phyloP scores from a whole-genome alignment of 257 asterid genomes.

The Petrea volubilis region DNA sequence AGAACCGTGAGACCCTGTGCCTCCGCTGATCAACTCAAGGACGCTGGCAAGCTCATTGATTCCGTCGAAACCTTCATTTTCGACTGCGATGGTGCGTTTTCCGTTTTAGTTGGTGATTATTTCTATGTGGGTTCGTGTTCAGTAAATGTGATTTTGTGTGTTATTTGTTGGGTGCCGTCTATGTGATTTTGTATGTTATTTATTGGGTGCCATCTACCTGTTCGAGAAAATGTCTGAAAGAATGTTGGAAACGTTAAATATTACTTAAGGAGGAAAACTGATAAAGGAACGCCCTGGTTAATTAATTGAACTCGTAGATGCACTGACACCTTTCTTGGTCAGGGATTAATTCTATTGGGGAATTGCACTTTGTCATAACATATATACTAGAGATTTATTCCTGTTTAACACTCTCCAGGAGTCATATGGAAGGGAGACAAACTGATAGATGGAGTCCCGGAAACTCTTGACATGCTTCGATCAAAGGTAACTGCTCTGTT shows the following conservation, averaged over 20 bases:
- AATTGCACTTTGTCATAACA: neutral
- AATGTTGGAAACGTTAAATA: neutral
- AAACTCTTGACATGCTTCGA: conserved; percentile 94
- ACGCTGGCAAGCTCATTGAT: conserved; percentile 83
- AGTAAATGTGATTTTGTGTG: neutral
- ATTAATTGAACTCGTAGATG: conserved; percentile 1
- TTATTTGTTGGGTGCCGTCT: neutral
- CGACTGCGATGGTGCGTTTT: conserved; percentile 83
- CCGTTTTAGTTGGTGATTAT: neutral
- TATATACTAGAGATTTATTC: neutral
- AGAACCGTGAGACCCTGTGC: conserved; percentile 45
- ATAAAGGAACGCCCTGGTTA: too few species aligned
- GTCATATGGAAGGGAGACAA: conserved; percentile 99
- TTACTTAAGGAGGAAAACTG: too few species aligned
- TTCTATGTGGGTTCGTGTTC: neutral
- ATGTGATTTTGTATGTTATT: neutral
- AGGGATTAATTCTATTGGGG: neutral
- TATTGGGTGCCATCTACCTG: neutral
- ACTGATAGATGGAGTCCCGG: conserved; percentile 95
- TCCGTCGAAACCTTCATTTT: conserved; percentile 95
- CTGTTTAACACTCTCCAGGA: conserved; percentile 50
- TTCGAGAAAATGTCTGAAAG: conserved; percentile 27
- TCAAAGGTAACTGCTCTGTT: conserved; percentile 58
- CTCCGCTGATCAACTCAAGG: conserved; percentile 73
- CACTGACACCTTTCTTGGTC: neutral